These are phyloP conservation scores for Polyporus tsugae DNA, from an alignment of 1,284 basidiomycete species.

Conservation along the genomic window DNA sequence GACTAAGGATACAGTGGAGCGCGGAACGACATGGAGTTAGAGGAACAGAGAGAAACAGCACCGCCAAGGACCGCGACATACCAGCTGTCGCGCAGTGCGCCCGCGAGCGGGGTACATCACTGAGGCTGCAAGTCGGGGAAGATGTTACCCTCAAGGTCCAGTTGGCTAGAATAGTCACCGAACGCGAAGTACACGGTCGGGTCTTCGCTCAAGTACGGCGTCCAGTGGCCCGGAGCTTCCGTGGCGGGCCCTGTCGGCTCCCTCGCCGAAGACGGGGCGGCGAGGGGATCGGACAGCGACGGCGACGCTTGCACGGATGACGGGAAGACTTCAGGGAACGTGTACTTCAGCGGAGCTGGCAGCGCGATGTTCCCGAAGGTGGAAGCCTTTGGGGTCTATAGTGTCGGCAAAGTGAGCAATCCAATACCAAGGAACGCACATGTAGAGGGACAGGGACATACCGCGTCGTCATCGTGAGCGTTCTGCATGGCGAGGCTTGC, in stretches of 20 bases:
- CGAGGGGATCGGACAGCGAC: constrained; percentile 2
- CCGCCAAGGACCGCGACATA: background rate
- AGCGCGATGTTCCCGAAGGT: constrained; percentile 27
- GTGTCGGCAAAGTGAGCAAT: background rate
- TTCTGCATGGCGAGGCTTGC: background rate
- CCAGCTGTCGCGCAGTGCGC: background rate
- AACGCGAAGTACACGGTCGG: constrained; percentile 3
- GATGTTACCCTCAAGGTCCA: constrained; percentile 5
- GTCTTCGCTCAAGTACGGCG: background rate
- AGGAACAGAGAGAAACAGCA: background rate
- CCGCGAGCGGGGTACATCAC: background rate
- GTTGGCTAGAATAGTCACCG: background rate
- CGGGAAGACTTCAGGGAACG: constrained; percentile 9
- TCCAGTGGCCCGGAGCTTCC: background rate
- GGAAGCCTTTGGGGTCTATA: constrained; percentile 29
- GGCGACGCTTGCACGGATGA: background rate
- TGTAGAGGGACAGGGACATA: constrained; percentile 19
- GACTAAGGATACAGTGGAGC: background rate
- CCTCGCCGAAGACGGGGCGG: background rate
- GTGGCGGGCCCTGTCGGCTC: background rate
- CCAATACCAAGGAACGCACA: background rate
- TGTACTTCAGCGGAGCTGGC: constrained; percentile 22
- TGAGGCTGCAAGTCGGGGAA: constrained; percentile 6
- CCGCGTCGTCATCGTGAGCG: constrained; percentile 21
- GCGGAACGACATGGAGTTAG: background rate